Percentiles rank a stretch among this genome's conserved stretches.
phyloP scores from a whole-genome alignment of 345 rosid genomes.

The Salix caprea region DNA sequence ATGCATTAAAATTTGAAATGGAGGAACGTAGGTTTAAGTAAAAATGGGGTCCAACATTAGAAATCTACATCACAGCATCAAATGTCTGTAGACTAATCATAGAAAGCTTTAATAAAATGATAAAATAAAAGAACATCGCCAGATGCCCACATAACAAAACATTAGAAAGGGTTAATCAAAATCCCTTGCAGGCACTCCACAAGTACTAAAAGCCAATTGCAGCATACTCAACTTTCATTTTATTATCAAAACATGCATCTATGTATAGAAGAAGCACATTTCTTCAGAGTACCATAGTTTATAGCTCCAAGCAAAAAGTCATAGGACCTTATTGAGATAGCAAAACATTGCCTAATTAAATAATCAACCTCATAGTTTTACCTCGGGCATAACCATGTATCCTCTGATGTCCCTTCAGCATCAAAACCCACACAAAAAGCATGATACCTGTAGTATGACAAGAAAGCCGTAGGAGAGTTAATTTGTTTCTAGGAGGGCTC shows the following conservation, averaged over 20 bases:
- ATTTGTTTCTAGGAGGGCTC: background rate
- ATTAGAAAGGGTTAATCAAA: background rate
- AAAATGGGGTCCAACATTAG: background rate
- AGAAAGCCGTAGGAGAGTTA: background rate
- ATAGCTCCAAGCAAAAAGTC: background rate
- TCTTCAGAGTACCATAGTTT: too few species aligned
- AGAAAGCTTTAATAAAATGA: too few species aligned
- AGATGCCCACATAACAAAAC: background rate
- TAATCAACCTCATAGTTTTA: conserved; percentile 31
- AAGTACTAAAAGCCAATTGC: background rate
- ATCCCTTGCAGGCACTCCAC: background rate
- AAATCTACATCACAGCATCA: background rate
- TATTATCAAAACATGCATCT: background rate
- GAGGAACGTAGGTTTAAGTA: conserved; percentile 1
- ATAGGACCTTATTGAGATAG: conserved; percentile 7
- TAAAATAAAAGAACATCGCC: too few species aligned
- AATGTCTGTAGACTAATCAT: background rate
- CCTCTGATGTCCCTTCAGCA: conserved; percentile 72
- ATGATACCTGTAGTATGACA: conserved; percentile 69
- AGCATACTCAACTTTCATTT: background rate
- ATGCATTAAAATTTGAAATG: background rate
- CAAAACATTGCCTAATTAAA: conserved; percentile 18
- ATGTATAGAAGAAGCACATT: background rate
- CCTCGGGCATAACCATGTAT: conserved; percentile 97
- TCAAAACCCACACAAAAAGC: conserved; percentile 96